Evolutionary conservation across 2,329 filamentous ascomycete species (phyloP), one percentile per base, ranked within the genome.

Genomic region (Periglandula ipomoeae): DNA sequence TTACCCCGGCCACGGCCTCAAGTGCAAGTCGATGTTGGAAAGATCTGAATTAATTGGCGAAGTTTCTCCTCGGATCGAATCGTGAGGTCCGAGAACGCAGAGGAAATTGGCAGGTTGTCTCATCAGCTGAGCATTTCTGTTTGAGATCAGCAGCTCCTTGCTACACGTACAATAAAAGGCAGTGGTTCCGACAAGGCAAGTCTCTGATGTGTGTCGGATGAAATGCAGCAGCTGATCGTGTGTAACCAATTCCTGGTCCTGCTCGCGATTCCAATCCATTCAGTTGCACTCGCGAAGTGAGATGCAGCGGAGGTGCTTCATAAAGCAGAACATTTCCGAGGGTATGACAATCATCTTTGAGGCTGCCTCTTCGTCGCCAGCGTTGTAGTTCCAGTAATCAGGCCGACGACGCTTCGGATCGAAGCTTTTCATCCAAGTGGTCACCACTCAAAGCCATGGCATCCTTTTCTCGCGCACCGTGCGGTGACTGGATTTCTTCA

Each of bases 391-490:
- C 85, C 85, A 83, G 84, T 72, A 75, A 73, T 67, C 67, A 69
- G 66, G 76, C 81, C 79, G 84, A 89, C 84, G 85, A 85, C 76
- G 84, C 79, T 78, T 81, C 82, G 66, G 72, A 53, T 71, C 69
- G 78, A 84, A 78, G 78, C 71, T 85, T 84, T 88, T 85, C 84
- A 50, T 41, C 78, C 84, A 65, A 71, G 76, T 72, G 63, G 77
- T 85, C 87, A 35, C 13, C 48, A 41, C 26, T 47, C 19, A 30
- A 44, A 41, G 30, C 48, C 85, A 88, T 88, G 80, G 83, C 73
- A 72, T 71, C 71, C 68, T 65, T 71, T 75, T 73, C 75, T 81
- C 71, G 69, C 74, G 66, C 74, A 72, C 67, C 67, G 56, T 53
- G 51, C 65, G 49, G 72, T 74, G 76, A 76, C 79, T 83, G 78